These are phyloP conservation scores for Scleromitrula shiraiana DNA, from an alignment of 2,329 filamentous ascomycete genomes.

Conservation along the genomic window DNA sequence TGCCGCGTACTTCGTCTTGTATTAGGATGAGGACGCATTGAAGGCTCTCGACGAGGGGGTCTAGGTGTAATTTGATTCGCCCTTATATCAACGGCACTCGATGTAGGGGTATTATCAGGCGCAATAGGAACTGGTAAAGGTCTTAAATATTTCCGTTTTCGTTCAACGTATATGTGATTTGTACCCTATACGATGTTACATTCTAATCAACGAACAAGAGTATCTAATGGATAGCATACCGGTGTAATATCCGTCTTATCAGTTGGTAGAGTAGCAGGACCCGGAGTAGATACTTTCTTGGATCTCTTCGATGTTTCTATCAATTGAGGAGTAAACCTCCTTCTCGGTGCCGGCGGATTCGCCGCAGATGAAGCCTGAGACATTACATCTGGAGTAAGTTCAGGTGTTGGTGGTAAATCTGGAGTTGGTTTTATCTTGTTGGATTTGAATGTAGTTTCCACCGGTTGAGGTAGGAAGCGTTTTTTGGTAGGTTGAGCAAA, in stretches of 20 bases:
- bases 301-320: constrained; percentile 72
- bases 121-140: constrained; percentile 12
- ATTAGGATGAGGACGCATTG: constrained; percentile 35
- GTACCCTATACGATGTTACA: constrained; percentile 6
- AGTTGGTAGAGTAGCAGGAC: constrained; percentile 52
- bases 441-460: constrained; percentile 63
- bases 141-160: constrained; percentile 19
- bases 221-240: constrained; percentile 24
- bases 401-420: constrained; percentile 40
- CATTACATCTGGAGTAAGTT: constrained; percentile 48
- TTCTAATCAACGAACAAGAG: neutral
- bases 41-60: constrained; percentile 33
- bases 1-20: constrained; percentile 34
- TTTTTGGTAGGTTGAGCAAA: constrained; percentile 36
- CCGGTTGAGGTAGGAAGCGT: constrained; percentile 60
- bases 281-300: constrained; percentile 56
- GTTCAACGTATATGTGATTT: constrained; percentile 26
- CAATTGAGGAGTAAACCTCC: constrained; percentile 67
- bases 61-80: constrained; percentile 27
- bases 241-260: constrained; percentile 66
- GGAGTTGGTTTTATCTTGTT: constrained; percentile 39
- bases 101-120: neutral
- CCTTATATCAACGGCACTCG: constrained; percentile 23
- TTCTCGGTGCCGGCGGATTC: constrained; percentile 29
- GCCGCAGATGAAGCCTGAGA: constrained; percentile 30